Evolutionary conservation across 2,329 filamentous ascomycete genomes (phyloP).

Genomic region (Metarhizium anisopliae): DNA sequence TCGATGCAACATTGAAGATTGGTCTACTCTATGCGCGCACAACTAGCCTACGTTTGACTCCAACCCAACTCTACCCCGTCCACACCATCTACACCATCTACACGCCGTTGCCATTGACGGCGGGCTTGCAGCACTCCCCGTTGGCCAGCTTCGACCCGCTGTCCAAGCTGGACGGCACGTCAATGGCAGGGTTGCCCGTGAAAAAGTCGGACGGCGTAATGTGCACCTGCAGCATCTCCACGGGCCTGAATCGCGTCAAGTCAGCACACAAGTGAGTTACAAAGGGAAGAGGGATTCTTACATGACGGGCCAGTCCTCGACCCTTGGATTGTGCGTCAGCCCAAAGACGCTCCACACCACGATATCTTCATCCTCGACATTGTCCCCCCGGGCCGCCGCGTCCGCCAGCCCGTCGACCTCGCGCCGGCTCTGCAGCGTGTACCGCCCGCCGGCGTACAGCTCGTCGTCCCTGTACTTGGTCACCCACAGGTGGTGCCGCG

Average conservation of each 20-base stretch:
- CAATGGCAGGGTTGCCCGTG: conserved; percentile 35
- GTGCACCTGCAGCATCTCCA: conserved; percentile 38
- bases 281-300: neutral
- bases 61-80: too few relatives aligned
- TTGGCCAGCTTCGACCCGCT: conserved; percentile 10
- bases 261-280: too few relatives aligned
- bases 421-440: conserved; percentile 34
- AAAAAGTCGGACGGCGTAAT: conserved; percentile 41
- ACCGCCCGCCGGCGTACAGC: conserved; percentile 33
- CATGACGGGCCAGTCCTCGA: conserved; percentile 52
- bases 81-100: too few relatives aligned
- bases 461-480: conserved; percentile 36
- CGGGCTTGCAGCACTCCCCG: neutral
- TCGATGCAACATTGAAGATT: too few relatives aligned
- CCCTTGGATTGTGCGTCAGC: conserved; percentile 56
- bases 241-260: conserved; percentile 32
- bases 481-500: conserved; percentile 35
- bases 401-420: conserved; percentile 26
- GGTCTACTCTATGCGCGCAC: too few relatives aligned
- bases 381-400: conserved; percentile 33
- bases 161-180: conserved; percentile 31
- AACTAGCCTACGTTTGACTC: too few relatives aligned
- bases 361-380: conserved; percentile 38
- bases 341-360: conserved; percentile 50
- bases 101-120: neutral